phyloP scores from a whole-genome alignment of 176 grass and related monocot genomes.

The Rhipidocladum racemiflorum region DNA sequence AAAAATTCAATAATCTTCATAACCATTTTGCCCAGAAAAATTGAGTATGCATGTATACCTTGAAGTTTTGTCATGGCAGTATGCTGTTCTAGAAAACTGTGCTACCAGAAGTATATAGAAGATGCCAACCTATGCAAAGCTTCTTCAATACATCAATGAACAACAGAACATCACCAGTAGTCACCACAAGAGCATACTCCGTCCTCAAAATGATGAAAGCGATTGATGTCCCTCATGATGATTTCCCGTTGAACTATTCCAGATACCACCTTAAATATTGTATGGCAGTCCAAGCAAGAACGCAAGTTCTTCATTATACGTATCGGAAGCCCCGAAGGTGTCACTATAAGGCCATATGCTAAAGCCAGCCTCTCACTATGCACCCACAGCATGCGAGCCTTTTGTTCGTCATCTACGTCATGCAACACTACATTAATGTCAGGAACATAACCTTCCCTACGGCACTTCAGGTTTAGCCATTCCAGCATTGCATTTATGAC shows the following conservation, averaged over 20 bases:
- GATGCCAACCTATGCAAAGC: background rate
- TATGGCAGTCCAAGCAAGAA: conserved; percentile 51
- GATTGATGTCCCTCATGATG: conserved; percentile 48
- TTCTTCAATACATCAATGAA: conserved; percentile 22
- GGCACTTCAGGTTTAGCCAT: conserved; percentile 38
- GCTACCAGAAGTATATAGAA: background rate
- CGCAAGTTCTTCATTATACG: conserved; percentile 55
- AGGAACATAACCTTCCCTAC: conserved; percentile 41
- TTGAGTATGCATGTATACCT: no score
- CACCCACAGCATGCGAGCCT: conserved; percentile 47
- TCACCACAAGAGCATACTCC: conserved; percentile 47
- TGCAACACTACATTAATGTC: conserved; percentile 45
- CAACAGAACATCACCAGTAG: conserved; percentile 36
- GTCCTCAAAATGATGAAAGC: conserved; percentile 48
- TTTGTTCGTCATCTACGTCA: conserved; percentile 40
- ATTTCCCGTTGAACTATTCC: conserved; percentile 40
- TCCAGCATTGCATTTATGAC: conserved; percentile 52
- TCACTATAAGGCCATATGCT: conserved; percentile 50
- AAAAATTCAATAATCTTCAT: no score
- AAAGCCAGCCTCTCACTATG: conserved; percentile 56
- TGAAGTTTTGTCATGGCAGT: no score
- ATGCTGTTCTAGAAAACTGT: no score
- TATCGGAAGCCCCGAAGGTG: conserved; percentile 38
- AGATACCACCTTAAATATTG: conserved; percentile 45
- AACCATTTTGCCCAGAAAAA: no score